Conservation (phyloP, 2,329 filamentous ascomycete species). For the Zymoseptoria brevis region DNA sequence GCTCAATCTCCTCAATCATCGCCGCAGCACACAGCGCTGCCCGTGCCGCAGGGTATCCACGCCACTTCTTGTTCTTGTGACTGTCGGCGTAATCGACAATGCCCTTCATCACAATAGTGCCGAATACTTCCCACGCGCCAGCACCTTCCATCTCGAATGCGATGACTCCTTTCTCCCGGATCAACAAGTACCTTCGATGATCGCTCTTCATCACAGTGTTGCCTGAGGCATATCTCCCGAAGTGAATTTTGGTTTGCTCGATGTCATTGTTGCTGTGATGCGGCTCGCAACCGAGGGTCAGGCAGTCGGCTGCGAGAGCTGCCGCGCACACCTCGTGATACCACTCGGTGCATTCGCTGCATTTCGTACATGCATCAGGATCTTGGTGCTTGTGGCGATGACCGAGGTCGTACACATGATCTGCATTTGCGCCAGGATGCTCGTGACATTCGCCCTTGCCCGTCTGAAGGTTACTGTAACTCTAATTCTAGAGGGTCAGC, state of each 20-base stretch:
- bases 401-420: not conserved
- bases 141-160: slow-evolving; percentile 20
- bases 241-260: slow-evolving; percentile 6
- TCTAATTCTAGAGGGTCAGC: no score
- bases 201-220: slow-evolving; percentile 13
- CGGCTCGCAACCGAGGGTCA: no score
- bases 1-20: slow-evolving; percentile 7
- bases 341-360: no score
- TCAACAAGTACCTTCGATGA: slow-evolving; percentile 16
- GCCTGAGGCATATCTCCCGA: slow-evolving; percentile 10
- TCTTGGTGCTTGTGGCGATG: not conserved
- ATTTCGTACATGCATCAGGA: no score
- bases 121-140: slow-evolving; percentile 10
- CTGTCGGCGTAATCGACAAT: slow-evolving; percentile 17
- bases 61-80: slow-evolving; percentile 18
- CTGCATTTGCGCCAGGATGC: not conserved
- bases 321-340: no score
- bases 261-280: not conserved
- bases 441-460: not conserved
- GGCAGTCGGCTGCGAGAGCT: no score
- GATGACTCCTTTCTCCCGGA: slow-evolving; percentile 11
- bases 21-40: slow-evolving; percentile 12
- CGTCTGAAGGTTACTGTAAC: no score
- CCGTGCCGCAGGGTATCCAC: slow-evolving; percentile 8
- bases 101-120: slow-evolving; percentile 11